Conservation (phyloP, 805 yeast genomes). For the Spathaspora sp. region DNA sequence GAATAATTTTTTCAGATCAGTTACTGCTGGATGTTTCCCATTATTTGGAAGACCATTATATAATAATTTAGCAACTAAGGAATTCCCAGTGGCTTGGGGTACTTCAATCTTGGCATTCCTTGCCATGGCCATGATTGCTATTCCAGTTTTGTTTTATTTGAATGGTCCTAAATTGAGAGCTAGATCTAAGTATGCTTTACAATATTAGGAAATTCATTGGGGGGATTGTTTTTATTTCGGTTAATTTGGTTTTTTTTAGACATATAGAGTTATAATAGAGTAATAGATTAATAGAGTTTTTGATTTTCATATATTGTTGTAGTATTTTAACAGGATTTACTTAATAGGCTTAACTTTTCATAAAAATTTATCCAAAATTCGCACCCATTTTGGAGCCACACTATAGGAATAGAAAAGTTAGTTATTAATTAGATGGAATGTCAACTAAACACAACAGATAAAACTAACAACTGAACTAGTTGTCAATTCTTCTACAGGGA, state of each 20-base stretch:
- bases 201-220: neutral
- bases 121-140: constrained; percentile 37
- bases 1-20: constrained; percentile 48
- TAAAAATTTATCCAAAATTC: too few species aligned
- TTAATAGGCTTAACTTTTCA: too few species aligned
- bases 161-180: constrained; percentile 45
- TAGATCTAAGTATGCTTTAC: constrained; percentile 34
- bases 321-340: neutral
- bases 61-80: constrained; percentile 43
- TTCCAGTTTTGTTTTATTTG: constrained; percentile 44
- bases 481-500: too few species aligned
- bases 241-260: neutral
- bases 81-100: constrained; percentile 62
- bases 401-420: too few species aligned
- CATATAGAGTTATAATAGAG: neutral
- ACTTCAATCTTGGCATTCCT: constrained; percentile 44
- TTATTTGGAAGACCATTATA: constrained; percentile 62
- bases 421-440: too few species aligned
- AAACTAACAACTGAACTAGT: too few species aligned
- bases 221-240: neutral
- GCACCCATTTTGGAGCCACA: too few species aligned
- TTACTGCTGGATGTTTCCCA: constrained; percentile 58
- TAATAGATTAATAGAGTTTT: neutral
- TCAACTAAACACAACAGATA: too few species aligned
- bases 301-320: too few species aligned